Base-by-base conservation (phyloP, 2,329 filamentous ascomycete genomes). In the Juglanconis sp. region DNA sequence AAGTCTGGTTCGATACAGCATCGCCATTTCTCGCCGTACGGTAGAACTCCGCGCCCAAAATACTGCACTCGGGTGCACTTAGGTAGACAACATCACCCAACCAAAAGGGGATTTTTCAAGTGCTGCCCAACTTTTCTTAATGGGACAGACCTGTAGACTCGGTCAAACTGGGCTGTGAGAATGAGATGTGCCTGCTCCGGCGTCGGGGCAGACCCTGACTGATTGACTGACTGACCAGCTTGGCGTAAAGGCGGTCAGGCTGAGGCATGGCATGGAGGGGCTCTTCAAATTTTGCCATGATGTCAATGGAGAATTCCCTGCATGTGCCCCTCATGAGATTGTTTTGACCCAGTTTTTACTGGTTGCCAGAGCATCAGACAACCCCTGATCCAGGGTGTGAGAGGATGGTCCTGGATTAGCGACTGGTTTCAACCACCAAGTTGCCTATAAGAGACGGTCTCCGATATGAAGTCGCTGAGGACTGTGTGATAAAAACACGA, bases 11-110 rank as follows among this genome's bases (percentile, higher is more conserved):
- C 40, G 55, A 61, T 63, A 50, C 42, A 58, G 58, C 55, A 61
- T 61, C 61, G 40, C 40, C 61, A 32, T 54, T 38, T 57, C 42
- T 34, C 47, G 58, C 61, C 46, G 58, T 53, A 49, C 58, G 48
- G 58, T 59, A 56, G 58, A 61, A 58, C 44, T 63, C 35, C 40
- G 61, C 61, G 61, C 61, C 47, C 40, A 54, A 32, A 44, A 46
- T 63, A 48, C 47, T 58, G 61, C 58, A 61, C 58, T 58, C 55
- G 54, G 61, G 61, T 54, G 61, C 61, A 55, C 55, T 63, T 61
- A 63, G 61, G 58, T 63, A 63, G 61, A 63, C 56, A 61, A 48
- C 55, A 58, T 53, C 55, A 54, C 61, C 61, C 46, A 56, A 50
- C 30, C 51, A 59, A 63, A 58, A 46, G 35, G 55, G 35, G 42